Evolutionary conservation across 2,329 filamentous ascomycete genomes (phyloP), one percentile per base, ranked within the genome.

Genomic region (Sarocladium brachiariae): DNA sequence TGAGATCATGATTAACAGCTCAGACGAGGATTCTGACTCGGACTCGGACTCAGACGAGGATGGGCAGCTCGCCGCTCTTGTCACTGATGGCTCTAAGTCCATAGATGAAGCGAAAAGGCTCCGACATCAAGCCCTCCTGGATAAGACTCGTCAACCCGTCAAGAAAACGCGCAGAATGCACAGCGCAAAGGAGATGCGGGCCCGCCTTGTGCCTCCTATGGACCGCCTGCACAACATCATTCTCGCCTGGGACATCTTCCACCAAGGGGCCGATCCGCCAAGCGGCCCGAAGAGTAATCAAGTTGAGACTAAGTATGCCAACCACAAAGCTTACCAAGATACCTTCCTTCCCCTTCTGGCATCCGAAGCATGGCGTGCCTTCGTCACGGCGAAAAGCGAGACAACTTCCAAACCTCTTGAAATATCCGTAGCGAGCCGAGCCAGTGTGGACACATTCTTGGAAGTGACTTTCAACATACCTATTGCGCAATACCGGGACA

Each of bases 361-460:
- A 25, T 85, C 95, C 23, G 93, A 99, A 72, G 92, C 92, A 25
- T 99, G 93, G 93, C 87, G 95, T 63, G 87, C 88, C 4, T 93
- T 99, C 64, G 84, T 95, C 48, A 91, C 89, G 47, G 81, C 88
- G 18, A 91, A 91, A 64, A 89, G 96, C 61, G 93, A 99, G 66
- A 81, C 84, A 45, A 87, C 80, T 18, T 82, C 83, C 56, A 89
- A 86, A 62, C 74, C 88, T 0, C 95, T 96, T 61, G 89, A 90
- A 53, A 83, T 97, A 66, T 95, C 91, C 62, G 80, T 99, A 50
- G 80, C 87, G 47, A 95, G 87, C 60, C 86, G 93, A 54, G 84
- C 93, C 61, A 93, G 84, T 43, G 90, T 99, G 10, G 93, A 99
- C 67, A 86, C 86, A 48, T 97, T 95, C 61, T 78, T 96, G 54